A percentile compares a stretch with the other conserved stretches of the same genome.
These are phyloP conservation scores for Fusarium sp. DNA, from an alignment of 2,329 filamentous ascomycete species.

Conservation along the genomic window DNA sequence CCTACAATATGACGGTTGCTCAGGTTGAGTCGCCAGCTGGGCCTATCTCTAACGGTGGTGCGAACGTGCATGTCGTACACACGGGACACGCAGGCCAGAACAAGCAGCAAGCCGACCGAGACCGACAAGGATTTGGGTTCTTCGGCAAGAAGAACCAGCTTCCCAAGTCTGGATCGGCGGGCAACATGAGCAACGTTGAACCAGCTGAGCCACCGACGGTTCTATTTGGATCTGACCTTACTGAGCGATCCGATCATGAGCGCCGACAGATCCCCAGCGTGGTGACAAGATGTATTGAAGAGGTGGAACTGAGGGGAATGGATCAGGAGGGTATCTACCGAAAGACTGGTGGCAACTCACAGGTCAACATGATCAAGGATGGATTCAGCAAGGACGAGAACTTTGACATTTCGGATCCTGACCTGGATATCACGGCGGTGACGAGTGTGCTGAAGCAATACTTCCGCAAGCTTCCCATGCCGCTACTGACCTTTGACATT, in stretches of 20 bases:
- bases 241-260: conserved; percentile 88
- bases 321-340: conserved; percentile 97
- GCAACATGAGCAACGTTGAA: conserved; percentile 55
- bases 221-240: conserved; percentile 91
- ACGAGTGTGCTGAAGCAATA: conserved; percentile 98
- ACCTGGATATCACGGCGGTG: conserved; percentile 94
- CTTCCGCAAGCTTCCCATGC: conserved; percentile 90
- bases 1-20: conserved; percentile 76
- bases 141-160: conserved; percentile 70
- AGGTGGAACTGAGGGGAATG: conserved; percentile 96
- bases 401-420: conserved; percentile 92
- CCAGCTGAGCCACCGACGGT: conserved; percentile 66
- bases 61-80: conserved; percentile 35
- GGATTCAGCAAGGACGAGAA: conserved; percentile 90
- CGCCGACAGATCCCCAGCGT: conserved; percentile 90
- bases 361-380: conserved; percentile 89
- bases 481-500: conserved; percentile 90
- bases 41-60: conserved; percentile 45
- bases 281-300: conserved; percentile 93
- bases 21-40: conserved; percentile 62
- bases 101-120: conserved; percentile 46
- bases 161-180: conserved; percentile 63
- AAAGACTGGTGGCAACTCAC: conserved; percentile 93
- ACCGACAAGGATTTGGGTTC: conserved; percentile 76
- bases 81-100: conserved; percentile 35